Base-by-base conservation (phyloP, 192 early-diverging fungal genomes). In the Podila epicladia region DNA sequence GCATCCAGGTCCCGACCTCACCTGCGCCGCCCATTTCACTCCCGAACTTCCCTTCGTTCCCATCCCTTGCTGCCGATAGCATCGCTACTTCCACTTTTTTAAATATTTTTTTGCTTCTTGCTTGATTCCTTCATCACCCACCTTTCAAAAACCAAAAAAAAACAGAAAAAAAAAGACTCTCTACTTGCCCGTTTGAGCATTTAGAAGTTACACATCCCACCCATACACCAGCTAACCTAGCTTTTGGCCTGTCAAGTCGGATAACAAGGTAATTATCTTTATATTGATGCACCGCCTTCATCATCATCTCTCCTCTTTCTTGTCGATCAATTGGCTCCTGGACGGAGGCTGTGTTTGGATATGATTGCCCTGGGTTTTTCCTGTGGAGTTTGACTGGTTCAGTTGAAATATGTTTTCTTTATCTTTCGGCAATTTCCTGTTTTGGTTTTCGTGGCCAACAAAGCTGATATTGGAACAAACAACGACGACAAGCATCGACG, bases 11-110 rank as follows among this genome's bases (percentile, higher is more conserved):
- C 70, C 75, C 70, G 65, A 72, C 70, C 75, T 68, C 65, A 79
- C 71, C 70, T 79, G 69, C 70, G 55, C 75, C 75, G 75, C 71
- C 32, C 69, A 72, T 65, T 79, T 79, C 70, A 79, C 75, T 58
- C 75, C 75, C 12, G 65, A 72, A 57, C 67, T 79, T 64, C 75
- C 75, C 49, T 79, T 79, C 33, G 75, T 79, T 79, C 75, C 75
- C 75, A 79, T 79, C 65, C 75, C 75, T 41, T 79, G 75, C 75
- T 79, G 75, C 75, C 75, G 75, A 79, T 79, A 79, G 75, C 75
- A 72, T 79, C 69, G 59, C 70, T 79, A 79, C 59, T 58, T 61
- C 70, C 70, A 37, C 63, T 45, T 9, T 19, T 15, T 49, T 75
- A 70, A 28, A 55, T 41, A 67, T 58, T 28, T 58, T 57, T 65